Conservation (phyloP, 2,329 filamentous ascomycete genomes). For the Penicillium sp. region DNA sequence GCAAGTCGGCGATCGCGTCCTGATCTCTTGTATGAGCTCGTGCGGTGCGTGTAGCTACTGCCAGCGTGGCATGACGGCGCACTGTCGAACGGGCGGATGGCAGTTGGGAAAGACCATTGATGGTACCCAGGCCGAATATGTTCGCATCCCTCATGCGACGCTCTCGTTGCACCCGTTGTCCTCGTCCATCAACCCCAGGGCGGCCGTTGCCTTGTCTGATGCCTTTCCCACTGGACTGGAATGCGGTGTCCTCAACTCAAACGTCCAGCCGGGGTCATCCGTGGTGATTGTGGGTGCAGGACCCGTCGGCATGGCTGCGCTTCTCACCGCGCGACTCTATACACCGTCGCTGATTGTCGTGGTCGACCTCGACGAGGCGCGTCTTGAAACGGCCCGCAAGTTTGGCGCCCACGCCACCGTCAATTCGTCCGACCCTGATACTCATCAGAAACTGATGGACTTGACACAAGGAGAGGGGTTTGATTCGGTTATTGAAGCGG, state of each 20-base stretch:
- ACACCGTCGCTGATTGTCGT: constrained; percentile 50
- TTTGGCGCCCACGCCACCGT: constrained; percentile 49
- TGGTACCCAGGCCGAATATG: constrained; percentile 56
- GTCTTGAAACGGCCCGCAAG: constrained; percentile 46
- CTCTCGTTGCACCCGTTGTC: constrained; percentile 48
- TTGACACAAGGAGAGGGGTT: constrained; percentile 52
- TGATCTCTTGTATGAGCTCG: constrained; percentile 51
- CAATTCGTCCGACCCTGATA: constrained; percentile 37
- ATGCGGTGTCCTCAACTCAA: constrained; percentile 51
- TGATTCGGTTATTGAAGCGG: constrained; percentile 57
- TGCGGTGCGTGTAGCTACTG: constrained; percentile 53
- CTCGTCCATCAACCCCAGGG: constrained; percentile 38
- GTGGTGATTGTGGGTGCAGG: constrained; percentile 55
- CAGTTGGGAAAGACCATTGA: constrained; percentile 51
- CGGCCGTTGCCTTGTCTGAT: constrained; percentile 52
- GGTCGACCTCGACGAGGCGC: constrained; percentile 49
- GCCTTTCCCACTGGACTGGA: constrained; percentile 56
- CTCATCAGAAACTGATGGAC: constrained; percentile 38
- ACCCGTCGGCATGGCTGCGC: constrained; percentile 52
- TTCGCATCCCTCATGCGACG: constrained; percentile 50
- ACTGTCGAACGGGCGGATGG: constrained; percentile 54
- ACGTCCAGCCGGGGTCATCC: constrained; percentile 50
- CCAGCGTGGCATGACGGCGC: constrained; percentile 49
- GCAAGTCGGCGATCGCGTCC: constrained; percentile 49
- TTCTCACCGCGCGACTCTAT: constrained; percentile 55